phyloP scores from a whole-genome alignment of 768 basidiomycete genomes.

The Chalciporus pseudorubinellus region DNA sequence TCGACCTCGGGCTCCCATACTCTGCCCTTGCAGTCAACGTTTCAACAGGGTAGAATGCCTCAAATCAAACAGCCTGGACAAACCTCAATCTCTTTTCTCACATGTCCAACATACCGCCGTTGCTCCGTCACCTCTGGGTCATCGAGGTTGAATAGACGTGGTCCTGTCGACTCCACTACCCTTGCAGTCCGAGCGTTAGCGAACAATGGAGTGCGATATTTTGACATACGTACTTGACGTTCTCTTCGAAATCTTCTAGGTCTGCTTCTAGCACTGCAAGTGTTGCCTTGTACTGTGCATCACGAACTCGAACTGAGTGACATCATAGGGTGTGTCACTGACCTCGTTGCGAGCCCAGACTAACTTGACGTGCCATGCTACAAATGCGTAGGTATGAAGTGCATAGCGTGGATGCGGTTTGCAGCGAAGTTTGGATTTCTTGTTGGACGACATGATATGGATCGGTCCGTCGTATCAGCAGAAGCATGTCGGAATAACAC shows the following conservation, averaged over 20 bases:
- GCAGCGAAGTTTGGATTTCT: conserved; percentile 76
- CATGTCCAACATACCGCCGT: conserved; percentile 70
- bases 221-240: conserved; percentile 65
- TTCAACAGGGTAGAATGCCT: conserved; percentile 1
- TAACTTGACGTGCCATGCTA: conserved; percentile 63
- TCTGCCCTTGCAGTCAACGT: conserved; percentile 52
- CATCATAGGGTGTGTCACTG: conserved; percentile 7
- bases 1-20: conserved; percentile 68
- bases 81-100: conserved; percentile 79
- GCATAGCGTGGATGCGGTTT: conserved; percentile 65
- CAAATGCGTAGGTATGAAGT: conserved; percentile 78
- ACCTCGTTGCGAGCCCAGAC: conserved; percentile 80
- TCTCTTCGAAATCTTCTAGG: conserved; percentile 90
- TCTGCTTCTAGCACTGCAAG: conserved; percentile 81
- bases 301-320: not conserved
- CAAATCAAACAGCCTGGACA: conserved; percentile 25
- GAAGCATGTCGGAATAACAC: too few relatives aligned
- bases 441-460: conserved; percentile 86
- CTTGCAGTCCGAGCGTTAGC: conserved; percentile 37
- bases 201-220: not conserved
- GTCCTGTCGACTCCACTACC: conserved; percentile 84
- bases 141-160: conserved; percentile 79
- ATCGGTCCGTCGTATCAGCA: too few relatives aligned
- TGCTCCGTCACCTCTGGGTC: conserved; percentile 74
- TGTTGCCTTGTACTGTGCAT: conserved; percentile 64